These are phyloP conservation scores for Emydomyces testavorans DNA, from an alignment of 2,329 filamentous ascomycete species.

Conservation along the genomic window DNA sequence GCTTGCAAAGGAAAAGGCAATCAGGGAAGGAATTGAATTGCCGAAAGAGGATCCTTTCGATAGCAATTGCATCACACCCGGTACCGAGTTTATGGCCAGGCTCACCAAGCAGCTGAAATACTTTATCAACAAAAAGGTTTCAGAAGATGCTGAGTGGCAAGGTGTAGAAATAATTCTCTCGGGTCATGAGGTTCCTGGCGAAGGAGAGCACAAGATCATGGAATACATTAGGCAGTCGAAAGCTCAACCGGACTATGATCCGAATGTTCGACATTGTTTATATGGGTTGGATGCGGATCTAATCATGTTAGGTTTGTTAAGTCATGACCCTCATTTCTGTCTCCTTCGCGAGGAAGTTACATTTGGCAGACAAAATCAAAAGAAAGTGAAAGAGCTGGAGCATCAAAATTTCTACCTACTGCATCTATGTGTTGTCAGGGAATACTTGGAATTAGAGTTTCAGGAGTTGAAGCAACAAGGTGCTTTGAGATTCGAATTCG, in stretches of 20 bases:
- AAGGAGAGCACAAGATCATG: constrained; percentile 99
- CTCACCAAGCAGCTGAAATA: constrained; percentile 90
- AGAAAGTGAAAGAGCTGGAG: constrained; percentile 89
- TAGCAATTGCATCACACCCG: constrained; percentile 97
- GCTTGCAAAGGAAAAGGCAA: constrained; percentile 79
- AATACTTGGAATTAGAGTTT: constrained; percentile 94
- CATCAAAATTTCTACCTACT: constrained; percentile 98
- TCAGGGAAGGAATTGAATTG: constrained; percentile 78
- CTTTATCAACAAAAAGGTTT: constrained; percentile 97
- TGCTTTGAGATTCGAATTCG: constrained; percentile 63
- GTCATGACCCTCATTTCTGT: constrained; percentile 97
- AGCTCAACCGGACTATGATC: constrained; percentile 82
- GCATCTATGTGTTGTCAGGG: constrained; percentile 92
- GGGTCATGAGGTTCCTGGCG: constrained; percentile 92
- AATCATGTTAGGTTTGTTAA: constrained; percentile 95
- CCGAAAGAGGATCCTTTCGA: constrained; percentile 94
- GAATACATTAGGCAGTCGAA: constrained; percentile 98
- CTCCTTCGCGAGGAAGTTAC: constrained; percentile 94
- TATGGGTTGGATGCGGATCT: constrained; percentile 95
- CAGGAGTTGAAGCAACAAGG: constrained; percentile 73
- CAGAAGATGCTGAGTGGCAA: constrained; percentile 95
- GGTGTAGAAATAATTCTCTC: constrained; percentile 91
- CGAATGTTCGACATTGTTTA: constrained; percentile 89
- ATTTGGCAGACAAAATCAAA: constrained; percentile 76
- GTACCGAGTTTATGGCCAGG: constrained; percentile 94